Evolutionary conservation across 2,329 filamentous ascomycete genomes (phyloP).

Genomic region (Stemphylium beticola): DNA sequence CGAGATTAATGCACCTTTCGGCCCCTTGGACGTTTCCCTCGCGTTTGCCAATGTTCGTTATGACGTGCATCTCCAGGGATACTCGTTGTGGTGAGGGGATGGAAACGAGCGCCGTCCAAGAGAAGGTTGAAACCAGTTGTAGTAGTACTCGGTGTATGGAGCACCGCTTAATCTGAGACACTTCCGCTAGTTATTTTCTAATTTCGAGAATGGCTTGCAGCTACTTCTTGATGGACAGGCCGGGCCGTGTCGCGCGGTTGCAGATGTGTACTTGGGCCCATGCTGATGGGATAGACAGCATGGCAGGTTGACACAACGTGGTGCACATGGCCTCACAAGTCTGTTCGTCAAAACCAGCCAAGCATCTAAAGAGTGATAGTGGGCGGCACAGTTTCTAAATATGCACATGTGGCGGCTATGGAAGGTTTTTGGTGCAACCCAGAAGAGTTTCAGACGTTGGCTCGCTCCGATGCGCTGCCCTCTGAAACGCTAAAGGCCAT

Average conservation of each 20-base stretch:
- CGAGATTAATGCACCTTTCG: not conserved
- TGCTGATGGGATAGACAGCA: not conserved
- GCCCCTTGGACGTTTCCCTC: not conserved
- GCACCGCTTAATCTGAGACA: conserved; percentile 5
- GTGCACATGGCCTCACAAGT: not conserved
- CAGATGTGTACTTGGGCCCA: not conserved
- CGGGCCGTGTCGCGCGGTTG: no score
- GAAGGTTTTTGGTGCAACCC: conserved; percentile 28
- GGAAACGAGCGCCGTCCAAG: no score
- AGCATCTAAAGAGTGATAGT: not conserved
- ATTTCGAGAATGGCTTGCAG: not conserved
- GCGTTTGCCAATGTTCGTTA: not conserved
- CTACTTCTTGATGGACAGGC: no score
- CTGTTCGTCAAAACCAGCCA: conserved; percentile 1
- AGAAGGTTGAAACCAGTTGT: conserved; percentile 15
- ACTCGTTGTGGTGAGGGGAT: not conserved
- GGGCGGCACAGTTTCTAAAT: conserved; percentile 7
- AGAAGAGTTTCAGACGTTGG: conserved; percentile 36
- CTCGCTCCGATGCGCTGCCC: conserved; percentile 23
- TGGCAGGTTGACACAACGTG: conserved; percentile 8
- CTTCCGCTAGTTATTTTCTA: not conserved
- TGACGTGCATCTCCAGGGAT: conserved; percentile 5
- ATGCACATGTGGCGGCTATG: conserved; percentile 22
- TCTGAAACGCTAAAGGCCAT: conserved; percentile 40
- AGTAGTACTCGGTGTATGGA: conserved; percentile 1